phyloP scores from a whole-genome alignment of 2,329 filamentous ascomycete genomes.

The Penicillium sp. region DNA sequence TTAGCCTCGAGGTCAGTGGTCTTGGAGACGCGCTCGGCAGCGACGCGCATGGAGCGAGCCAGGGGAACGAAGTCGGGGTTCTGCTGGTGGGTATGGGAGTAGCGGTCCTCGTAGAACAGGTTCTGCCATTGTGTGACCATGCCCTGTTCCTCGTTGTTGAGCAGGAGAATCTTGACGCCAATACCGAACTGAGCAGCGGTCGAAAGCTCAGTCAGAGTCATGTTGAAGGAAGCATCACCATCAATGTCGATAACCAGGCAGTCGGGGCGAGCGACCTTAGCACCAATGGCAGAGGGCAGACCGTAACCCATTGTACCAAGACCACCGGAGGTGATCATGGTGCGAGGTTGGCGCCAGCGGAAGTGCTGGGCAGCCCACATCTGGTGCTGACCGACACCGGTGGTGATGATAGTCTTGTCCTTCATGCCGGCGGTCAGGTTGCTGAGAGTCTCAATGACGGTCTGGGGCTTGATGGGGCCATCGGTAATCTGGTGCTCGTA shows the following conservation, averaged over 20 bases:
- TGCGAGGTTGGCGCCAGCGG: conserved; percentile 87
- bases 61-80: conserved; percentile 98
- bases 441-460: conserved; percentile 87
- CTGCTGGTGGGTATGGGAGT: conserved; percentile 85
- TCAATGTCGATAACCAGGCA: conserved; percentile 94
- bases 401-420: conserved; percentile 83
- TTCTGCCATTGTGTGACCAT: conserved; percentile 99
- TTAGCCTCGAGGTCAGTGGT: conserved; percentile 77
- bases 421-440: conserved; percentile 80
- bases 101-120: conserved; percentile 94
- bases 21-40: conserved; percentile 71
- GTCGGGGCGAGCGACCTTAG: conserved; percentile 82
- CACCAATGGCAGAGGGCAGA: conserved; percentile 90
- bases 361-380: conserved; percentile 99
- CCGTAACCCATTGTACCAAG: conserved; percentile 96
- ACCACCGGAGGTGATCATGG: conserved; percentile 95
- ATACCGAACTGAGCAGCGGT: conserved; percentile 96
- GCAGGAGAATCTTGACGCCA: conserved; percentile 87
- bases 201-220: conserved; percentile 94
- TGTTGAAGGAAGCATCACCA: conserved; percentile 97
- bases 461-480: conserved; percentile 91
- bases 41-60: conserved; percentile 86
- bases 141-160: conserved; percentile 98
- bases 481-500: conserved; percentile 78
- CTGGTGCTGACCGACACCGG: conserved; percentile 96